phyloP scores from a whole-genome alignment of 2,329 filamentous ascomycete genomes.

The Helminthosporium solani region DNA sequence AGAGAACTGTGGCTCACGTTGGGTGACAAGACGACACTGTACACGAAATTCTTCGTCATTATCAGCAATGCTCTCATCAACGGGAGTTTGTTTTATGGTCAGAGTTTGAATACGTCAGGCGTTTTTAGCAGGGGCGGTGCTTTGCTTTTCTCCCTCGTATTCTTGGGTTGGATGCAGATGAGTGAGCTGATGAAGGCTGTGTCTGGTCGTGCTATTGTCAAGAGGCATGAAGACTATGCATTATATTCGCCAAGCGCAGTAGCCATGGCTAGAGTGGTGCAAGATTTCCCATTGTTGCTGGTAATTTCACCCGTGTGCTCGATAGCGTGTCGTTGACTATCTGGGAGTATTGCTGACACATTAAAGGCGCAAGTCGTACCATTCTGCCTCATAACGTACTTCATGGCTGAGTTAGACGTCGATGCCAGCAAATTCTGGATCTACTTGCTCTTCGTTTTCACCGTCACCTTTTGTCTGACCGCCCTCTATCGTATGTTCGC shows the following conservation, averaged over 20 bases:
- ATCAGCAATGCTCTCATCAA: constrained; percentile 73
- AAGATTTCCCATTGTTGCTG: constrained; percentile 61
- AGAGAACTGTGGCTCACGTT: constrained; percentile 78
- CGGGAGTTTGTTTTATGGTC: constrained; percentile 74
- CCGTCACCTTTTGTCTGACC: constrained; percentile 62
- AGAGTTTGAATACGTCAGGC: constrained; percentile 59
- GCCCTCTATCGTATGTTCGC: constrained; percentile 68
- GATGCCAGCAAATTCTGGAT: constrained; percentile 66
- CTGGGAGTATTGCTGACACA: neutral
- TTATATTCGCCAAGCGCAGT: constrained; percentile 71
- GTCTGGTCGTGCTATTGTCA: constrained; percentile 67
- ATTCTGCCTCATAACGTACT: constrained; percentile 65
- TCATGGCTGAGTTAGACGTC: constrained; percentile 61
- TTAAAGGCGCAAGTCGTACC: constrained; percentile 55
- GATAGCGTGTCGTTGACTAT: neutral
- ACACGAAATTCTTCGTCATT: constrained; percentile 77
- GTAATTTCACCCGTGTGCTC: constrained; percentile 21
- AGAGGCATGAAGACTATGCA: constrained; percentile 66
- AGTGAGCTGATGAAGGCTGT: constrained; percentile 78
- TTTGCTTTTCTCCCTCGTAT: constrained; percentile 66
- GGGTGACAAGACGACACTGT: constrained; percentile 70
- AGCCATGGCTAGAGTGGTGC: constrained; percentile 60
- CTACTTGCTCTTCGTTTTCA: constrained; percentile 64
- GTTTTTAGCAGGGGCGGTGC: constrained; percentile 64
- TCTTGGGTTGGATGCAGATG: constrained; percentile 70